phyloP scores from a whole-genome alignment of 345 rosid species.

The Rhodomyrtus tomentosa region DNA sequence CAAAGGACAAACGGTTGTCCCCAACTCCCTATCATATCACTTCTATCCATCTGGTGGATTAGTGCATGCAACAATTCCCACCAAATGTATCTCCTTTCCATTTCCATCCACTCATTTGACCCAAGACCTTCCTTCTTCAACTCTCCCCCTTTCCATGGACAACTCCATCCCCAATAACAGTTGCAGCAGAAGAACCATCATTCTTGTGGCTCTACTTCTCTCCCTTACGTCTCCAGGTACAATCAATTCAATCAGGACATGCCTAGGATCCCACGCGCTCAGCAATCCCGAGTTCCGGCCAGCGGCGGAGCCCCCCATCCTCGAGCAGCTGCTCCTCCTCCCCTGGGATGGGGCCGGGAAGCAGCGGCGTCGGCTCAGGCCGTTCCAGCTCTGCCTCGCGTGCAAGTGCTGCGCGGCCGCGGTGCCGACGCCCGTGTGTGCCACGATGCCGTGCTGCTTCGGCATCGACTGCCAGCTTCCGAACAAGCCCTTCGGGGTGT shows the following conservation, averaged over 20 bases:
- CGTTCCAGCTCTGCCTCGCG: constrained; percentile 49
- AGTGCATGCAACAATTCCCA: no score
- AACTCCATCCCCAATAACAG: background rate
- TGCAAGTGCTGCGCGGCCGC: constrained; percentile 51
- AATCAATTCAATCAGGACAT: background rate
- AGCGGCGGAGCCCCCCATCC: background rate
- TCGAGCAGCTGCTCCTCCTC: background rate
- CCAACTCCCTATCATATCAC: no score
- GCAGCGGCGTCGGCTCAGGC: constrained; percentile 10
- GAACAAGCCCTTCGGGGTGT: constrained; percentile 63
- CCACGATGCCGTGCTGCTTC: constrained; percentile 64
- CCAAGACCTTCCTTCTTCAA: background rate
- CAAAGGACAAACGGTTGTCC: no score
- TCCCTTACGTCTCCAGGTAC: background rate
- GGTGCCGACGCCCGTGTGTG: constrained; percentile 17
- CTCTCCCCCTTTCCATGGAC: background rate
- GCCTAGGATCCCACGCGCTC: background rate
- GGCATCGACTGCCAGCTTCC: constrained; percentile 62
- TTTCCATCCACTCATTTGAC: no score
- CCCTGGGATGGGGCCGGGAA: background rate
- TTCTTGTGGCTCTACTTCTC: background rate
- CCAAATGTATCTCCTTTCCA: no score
- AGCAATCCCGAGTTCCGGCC: background rate
- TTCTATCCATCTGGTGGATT: no score
- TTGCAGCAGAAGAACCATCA: background rate